Conservation (phyloP, 2,329 filamentous ascomycete genomes). For the Cytospora piceicola region DNA sequence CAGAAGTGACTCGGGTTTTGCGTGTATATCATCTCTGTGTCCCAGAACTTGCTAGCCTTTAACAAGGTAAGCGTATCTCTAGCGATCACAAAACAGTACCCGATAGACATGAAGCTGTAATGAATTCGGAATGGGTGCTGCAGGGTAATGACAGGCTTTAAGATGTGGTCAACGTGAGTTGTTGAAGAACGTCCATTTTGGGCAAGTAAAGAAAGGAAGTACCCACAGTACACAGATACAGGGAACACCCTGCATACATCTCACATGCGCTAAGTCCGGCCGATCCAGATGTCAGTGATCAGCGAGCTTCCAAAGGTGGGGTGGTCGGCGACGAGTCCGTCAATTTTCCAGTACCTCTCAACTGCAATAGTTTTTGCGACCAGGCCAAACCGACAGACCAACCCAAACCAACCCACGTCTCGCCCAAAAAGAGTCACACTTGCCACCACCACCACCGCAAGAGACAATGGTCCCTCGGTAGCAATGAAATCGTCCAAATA, state of each 20-base stretch:
- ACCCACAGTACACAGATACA: background rate
- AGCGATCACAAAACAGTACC: background rate
- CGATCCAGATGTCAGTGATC: background rate
- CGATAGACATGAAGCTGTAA: background rate
- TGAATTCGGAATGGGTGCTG: background rate
- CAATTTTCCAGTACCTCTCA: slow-evolving; percentile 21
- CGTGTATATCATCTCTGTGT: background rate
- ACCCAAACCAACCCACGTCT: background rate
- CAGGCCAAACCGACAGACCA: background rate
- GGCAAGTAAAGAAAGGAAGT: background rate
- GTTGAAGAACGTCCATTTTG: background rate
- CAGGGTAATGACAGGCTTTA: too few species aligned
- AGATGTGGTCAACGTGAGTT: background rate
- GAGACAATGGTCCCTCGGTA: slow-evolving; percentile 8
- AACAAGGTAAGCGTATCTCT: background rate
- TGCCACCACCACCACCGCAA: background rate
- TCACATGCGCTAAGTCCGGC: too few species aligned
- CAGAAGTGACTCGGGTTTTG: background rate
- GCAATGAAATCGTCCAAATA: slow-evolving; percentile 18
- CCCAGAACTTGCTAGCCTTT: background rate
- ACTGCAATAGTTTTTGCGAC: slow-evolving; percentile 17
- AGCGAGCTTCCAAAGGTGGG: background rate
- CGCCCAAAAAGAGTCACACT: slow-evolving; percentile 24
- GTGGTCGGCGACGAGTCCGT: slow-evolving; percentile 24
- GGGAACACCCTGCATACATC: background rate